Base-by-base conservation (phyloP, 2,329 filamentous ascomycete species). In the Fusarium graminum region DNA sequence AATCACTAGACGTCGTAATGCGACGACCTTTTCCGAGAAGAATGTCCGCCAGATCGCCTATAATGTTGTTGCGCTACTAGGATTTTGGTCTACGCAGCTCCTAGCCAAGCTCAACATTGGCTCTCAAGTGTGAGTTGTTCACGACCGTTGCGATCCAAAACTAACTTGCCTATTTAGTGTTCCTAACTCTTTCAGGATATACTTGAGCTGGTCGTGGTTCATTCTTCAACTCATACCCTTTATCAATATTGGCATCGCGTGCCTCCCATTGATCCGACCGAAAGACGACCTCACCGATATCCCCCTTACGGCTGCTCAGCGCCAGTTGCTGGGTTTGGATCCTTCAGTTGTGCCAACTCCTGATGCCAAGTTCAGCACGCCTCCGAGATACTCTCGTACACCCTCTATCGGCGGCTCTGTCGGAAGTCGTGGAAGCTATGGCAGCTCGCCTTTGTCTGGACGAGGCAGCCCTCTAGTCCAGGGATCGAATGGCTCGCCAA, bases 221-320 rank as follows among this genome's bases (percentile, higher is more conserved):
- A 56, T 78, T 8, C 46, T 86, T 17, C 85, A 91, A 66, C 58
- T 85, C 11, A 68, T 91, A 3, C 88, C 90, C 4, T 68, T 91
- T 46, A 77, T 90, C 72, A 97, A 97, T 78, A 91, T 97, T 52
- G 75, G 81, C 64, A 72, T 89, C 53, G 91, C 93, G 36, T 80
- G 92, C 57, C 81, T 88, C 43, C 95, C 94, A 4, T 85, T 97
- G 13, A 79, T 93, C 72, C 86, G 89, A 65, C 83, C 85, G 41
- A 84, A 84, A 69, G 95, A 98, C 77, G 86, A 93, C 65, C 85
- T 97, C 65, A 83, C 89, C 77, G 95, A 99, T 77, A 97, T 99
- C 49, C 89, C 94, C 63, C 86, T 99, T 68, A 97, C 94, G 12
- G 65, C 74, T 29, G 74, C 76, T 41, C 95, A 98, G 81, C 91